Evolutionary conservation across 2,329 filamentous ascomycete genomes (phyloP).

Genomic region (Calonectria pteridis): DNA sequence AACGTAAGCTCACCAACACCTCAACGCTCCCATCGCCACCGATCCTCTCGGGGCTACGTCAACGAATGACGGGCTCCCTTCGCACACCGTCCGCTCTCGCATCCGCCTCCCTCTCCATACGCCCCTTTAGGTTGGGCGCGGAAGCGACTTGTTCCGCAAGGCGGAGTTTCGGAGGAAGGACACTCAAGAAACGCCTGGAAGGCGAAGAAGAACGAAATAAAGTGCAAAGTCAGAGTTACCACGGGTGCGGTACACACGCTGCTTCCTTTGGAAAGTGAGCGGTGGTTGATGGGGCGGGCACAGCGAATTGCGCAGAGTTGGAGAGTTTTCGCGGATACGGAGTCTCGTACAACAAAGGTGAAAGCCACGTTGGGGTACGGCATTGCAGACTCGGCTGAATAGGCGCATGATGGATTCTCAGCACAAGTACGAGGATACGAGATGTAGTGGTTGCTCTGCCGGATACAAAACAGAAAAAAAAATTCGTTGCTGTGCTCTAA

Average conservation of each 20-base stretch:
- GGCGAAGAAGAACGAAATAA: not conserved
- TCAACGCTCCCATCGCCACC: not conserved
- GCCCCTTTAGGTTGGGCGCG: too few species aligned
- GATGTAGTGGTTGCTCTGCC: not conserved
- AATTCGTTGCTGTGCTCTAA: not conserved
- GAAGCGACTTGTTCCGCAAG: not conserved
- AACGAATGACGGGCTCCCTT: not conserved
- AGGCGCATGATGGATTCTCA: not conserved
- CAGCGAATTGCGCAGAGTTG: not conserved
- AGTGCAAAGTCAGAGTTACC: not conserved
- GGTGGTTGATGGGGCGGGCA: not conserved
- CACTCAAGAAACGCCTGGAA: not conserved
- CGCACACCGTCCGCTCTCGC: not conserved
- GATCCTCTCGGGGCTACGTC: not conserved
- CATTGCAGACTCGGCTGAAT: not conserved
- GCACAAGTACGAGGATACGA: not conserved
- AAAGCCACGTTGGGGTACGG: not conserved
- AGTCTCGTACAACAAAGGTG: not conserved
- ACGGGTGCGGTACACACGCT: too few species aligned
- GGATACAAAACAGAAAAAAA: not conserved
- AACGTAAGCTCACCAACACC: conserved; percentile 18
- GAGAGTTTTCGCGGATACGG: not conserved
- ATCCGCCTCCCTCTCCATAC: not conserved
- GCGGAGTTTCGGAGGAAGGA: not conserved
- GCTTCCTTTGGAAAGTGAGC: not conserved